Base-by-base conservation (phyloP, 495 filamentous ascomycete species). In the Penicillium bialowiezense region DNA sequence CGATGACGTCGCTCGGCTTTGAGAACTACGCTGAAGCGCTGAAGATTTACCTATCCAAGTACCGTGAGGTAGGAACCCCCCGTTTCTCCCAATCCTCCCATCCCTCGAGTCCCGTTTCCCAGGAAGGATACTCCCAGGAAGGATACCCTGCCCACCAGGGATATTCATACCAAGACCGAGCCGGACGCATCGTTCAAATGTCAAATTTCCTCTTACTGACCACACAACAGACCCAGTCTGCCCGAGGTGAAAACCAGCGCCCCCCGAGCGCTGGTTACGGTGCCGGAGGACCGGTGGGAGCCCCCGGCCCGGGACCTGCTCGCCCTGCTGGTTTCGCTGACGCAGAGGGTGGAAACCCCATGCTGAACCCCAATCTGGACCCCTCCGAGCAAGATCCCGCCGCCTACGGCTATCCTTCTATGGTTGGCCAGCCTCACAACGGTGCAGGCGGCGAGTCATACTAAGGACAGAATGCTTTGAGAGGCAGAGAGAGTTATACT, bases 21-120 rank as follows among this genome's bases (percentile, higher is more conserved):
- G 93, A 98, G 75, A 98, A 98, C 75, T 98, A 98, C 61, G 85
- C 90, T 31, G 93, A 98, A 65, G 93, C 93, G 18, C 78, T 98
- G 39, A 97, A 97, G 73, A 97, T 98, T 53, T 98, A 98, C 64
- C 80, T 98, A 44, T 87, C 91, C 50, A 92, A 97, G 70, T 98
- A 97, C 72, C 86, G 93, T 69, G 93, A 98, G 78, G 92, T 97
- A 82, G 84, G 86, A 77, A 32, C 29, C 3, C 29, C 29, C 29
- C 29, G 12, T 3, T 32, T 10, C 7, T 32, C 29, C 29, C 29
- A 32, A 10, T 32, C 29, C 12, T 12, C 12, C 29, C 29, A 32
- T 12, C 29, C 29, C 29, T 3, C 29, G 12, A 13, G 3, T 32
- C 12, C 29, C 29, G n/a, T n/a, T n/a, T n/a, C n/a, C n/a, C n/a